Evolutionary conservation across 2,329 filamentous ascomycete species (phyloP).

Genomic region (Talaromyces sp.): DNA sequence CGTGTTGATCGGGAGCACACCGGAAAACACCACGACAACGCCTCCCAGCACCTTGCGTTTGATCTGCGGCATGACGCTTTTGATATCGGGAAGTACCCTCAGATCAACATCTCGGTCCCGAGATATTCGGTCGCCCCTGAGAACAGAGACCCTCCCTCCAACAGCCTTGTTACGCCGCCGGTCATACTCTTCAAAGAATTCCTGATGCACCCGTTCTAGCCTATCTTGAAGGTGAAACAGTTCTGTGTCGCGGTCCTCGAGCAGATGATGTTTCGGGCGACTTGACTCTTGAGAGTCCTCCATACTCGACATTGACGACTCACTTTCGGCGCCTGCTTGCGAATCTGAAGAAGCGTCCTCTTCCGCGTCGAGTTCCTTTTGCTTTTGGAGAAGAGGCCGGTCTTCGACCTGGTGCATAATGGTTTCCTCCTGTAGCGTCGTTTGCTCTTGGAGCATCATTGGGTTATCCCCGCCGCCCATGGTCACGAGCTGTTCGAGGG

Average conservation of each 20-base stretch:
- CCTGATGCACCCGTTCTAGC: conserved; percentile 67
- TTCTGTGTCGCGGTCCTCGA: conserved; percentile 85
- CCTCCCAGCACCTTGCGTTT: conserved; percentile 72
- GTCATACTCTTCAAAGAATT: conserved; percentile 83
- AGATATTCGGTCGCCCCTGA: conserved; percentile 45
- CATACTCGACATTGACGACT: conserved; percentile 34
- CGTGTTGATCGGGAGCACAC: conserved; percentile 77
- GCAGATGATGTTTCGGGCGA: conserved; percentile 64
- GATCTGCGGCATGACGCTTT: conserved; percentile 74
- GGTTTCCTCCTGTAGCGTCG: conserved; percentile 78
- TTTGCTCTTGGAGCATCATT: conserved; percentile 66
- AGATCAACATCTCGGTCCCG: conserved; percentile 47
- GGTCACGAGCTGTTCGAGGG: conserved; percentile 70
- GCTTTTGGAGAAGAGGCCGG: conserved; percentile 83
- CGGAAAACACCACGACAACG: conserved; percentile 79
- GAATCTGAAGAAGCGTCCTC: conserved; percentile 58
- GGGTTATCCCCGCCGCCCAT: conserved; percentile 70
- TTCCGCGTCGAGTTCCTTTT: conserved; percentile 83
- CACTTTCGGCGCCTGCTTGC: conserved; percentile 42
- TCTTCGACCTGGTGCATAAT: conserved; percentile 87
- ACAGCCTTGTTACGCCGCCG: conserved; percentile 40
- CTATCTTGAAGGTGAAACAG: conserved; percentile 71
- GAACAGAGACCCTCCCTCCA: conserved; percentile 45
- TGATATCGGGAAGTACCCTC: conserved; percentile 74
- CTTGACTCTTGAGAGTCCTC: conserved; percentile 35